Conservation (phyloP, 441 rosid species). For the Adansonia gregorii region DNA sequence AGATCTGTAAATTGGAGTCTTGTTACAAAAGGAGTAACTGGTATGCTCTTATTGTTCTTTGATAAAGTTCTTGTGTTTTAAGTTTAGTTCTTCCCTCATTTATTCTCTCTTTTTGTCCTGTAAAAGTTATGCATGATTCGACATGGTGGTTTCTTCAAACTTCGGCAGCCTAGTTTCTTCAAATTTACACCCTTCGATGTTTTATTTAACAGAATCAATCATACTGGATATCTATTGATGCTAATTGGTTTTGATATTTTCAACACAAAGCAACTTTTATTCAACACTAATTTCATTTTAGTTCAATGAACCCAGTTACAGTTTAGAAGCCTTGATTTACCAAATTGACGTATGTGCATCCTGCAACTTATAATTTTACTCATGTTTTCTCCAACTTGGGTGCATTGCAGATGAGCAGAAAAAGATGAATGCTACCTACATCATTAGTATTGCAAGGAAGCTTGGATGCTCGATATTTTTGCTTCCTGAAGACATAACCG, state of each 20-base stretch:
- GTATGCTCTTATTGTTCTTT: conserved; percentile 35
- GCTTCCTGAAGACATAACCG: conserved; percentile 76
- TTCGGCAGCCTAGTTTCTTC: background rate
- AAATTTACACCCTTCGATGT: background rate
- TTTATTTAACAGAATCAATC: background rate
- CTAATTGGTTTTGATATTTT: background rate
- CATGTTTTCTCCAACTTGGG: conserved; percentile 2
- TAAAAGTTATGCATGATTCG: background rate
- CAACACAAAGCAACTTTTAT: background rate
- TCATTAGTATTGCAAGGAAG: conserved; percentile 75
- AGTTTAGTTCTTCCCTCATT: background rate
- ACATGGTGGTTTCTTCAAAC: background rate
- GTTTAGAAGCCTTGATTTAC: background rate
- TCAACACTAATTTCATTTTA: background rate
- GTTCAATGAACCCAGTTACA: background rate
- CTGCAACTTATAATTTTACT: background rate
- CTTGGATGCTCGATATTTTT: conserved; percentile 76
- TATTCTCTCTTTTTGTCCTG: background rate
- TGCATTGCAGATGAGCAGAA: conserved; percentile 57
- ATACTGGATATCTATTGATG: background rate
- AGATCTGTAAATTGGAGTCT: conserved; percentile 75
- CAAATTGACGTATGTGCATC: background rate
- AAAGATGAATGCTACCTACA: conserved; percentile 79
- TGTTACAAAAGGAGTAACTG: conserved; percentile 67
- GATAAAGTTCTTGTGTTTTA: background rate